Evolutionary conservation across 495 filamentous ascomycete species (phyloP), one percentile per base, ranked within the genome.

Genomic region (Chlorociboria aeruginascens): DNA sequence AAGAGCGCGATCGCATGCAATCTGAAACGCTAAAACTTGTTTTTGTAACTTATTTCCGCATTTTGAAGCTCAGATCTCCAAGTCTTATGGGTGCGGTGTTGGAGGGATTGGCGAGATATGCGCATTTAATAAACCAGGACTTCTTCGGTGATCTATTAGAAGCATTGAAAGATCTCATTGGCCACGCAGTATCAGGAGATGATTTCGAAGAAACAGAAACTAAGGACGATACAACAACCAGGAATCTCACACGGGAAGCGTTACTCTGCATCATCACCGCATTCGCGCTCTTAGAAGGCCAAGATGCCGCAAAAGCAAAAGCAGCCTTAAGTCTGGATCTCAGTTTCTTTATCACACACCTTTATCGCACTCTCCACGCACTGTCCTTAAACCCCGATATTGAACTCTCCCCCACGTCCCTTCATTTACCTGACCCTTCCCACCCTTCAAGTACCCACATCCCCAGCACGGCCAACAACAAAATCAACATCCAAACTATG

Each of bases 141-240:
- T 95, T 97, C 70, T 98, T 98, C 62, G 92, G 92, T 16, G 92
- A 96, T 62, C 69, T 98, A 32, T 78, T 98, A 14, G 93, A 96
- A 59, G 89, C 86, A 7, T 69, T 98, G 28, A 92, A 92, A 61
- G 93, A 96, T 47, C 73, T 98, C 10, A 89, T 96, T 53, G 71
- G 71, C 8, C 73, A 85, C 49, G 78, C 80, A 43, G 78, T 84
- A 35, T 57, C 55, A 8, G 63, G 67, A 9, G 68, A 76, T 42
- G 62, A 67, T 14, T 43, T 57, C n/a, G 65, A 66, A 1, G 67
- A 77, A 14, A 66, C 71, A 2, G 68, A 67, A 16, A 56, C 64
- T 1, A 52, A 61, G 6, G 61, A 72, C 34, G 65, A 68, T 6
- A 59, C 66, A 17, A 61, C 59, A 1, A 54, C 62, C 36, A 74